Conservation (phyloP, 75 land plant genomes). For the Cryptomeria japonica region DNA sequence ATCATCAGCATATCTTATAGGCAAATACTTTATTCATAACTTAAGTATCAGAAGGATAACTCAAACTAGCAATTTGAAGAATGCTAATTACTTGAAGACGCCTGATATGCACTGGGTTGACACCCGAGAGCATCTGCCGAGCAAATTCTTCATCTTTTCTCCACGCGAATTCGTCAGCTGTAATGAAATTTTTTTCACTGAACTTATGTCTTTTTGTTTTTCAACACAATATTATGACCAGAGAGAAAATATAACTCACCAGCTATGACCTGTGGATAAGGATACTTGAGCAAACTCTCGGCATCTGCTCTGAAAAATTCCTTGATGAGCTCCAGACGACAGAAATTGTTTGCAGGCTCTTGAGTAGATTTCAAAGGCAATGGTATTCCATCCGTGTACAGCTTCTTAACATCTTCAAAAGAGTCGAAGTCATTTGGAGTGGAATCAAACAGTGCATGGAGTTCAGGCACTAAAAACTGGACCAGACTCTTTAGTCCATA, state of each 20-base stretch:
- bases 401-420: conserved; percentile 22
- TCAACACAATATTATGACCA: background rate
- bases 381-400: conserved; percentile 15
- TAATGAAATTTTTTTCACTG: background rate
- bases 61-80: background rate
- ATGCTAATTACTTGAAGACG: conserved; percentile 12
- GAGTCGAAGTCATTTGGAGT: conserved; percentile 7
- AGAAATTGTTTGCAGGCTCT: background rate
- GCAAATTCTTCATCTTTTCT: conserved; percentile 48
- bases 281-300: conserved; percentile 24
- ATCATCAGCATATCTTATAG: too few relatives aligned
- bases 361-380: background rate
- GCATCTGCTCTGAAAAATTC: conserved; percentile 33
- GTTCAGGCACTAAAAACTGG: background rate
- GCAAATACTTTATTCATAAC: too few relatives aligned
- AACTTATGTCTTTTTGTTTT: background rate
- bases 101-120: conserved; percentile 43
- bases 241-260: conserved; percentile 1
- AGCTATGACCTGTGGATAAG: conserved; percentile 35
- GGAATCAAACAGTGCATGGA: background rate
- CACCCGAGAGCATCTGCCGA: conserved; percentile 47
- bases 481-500: conserved; percentile 16
- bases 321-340: conserved; percentile 45
- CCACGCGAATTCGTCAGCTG: conserved; percentile 48
- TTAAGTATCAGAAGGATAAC: background rate